phyloP scores from a whole-genome alignment of 2,329 filamentous ascomycete genomes.

The Cordyceps cicadae region DNA sequence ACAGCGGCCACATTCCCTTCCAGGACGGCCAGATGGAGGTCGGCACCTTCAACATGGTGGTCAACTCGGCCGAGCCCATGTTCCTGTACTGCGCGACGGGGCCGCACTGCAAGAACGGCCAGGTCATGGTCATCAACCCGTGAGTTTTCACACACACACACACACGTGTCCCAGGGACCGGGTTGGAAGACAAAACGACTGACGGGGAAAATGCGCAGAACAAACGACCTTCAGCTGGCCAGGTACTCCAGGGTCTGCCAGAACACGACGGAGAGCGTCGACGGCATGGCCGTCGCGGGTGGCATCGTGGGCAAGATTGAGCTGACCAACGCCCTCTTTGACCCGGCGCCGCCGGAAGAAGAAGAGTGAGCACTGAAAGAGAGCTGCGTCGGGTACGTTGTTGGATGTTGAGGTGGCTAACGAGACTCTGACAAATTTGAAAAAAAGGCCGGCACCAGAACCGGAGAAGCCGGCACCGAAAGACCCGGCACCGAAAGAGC shows the following conservation, averaged over 20 bases:
- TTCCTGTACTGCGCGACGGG: slow-evolving; percentile 44
- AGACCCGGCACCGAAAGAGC: too few relatives aligned
- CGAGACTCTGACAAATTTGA: too few relatives aligned
- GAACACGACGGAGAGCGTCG: slow-evolving; percentile 16
- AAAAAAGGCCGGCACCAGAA: too few relatives aligned
- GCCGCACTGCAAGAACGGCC: slow-evolving; percentile 41
- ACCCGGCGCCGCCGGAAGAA: not conserved
- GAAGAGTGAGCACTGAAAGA: not conserved
- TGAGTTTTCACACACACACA: too few relatives aligned
- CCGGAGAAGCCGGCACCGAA: too few relatives aligned
- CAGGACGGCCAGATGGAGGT: slow-evolving; percentile 27
- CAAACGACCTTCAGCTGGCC: not conserved
- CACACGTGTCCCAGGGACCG: too few relatives aligned
- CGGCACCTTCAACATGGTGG: slow-evolving; percentile 38
- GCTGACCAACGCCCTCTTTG: not conserved
- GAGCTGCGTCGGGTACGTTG: too few relatives aligned
- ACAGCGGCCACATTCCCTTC: slow-evolving; percentile 35
- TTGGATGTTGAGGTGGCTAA: too few relatives aligned
- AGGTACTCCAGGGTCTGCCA: slow-evolving; percentile 8
- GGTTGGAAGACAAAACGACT: too few relatives aligned
- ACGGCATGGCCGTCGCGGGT: slow-evolving; percentile 15
- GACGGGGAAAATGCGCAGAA: not conserved
- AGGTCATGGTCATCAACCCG: slow-evolving; percentile 44
- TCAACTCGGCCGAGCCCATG: slow-evolving; percentile 36
- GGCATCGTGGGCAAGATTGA: slow-evolving; percentile 12